These are phyloP conservation scores for Crithidia fasciculata DNA, from an alignment of 208 protist genomes.

Conservation along the genomic window DNA sequence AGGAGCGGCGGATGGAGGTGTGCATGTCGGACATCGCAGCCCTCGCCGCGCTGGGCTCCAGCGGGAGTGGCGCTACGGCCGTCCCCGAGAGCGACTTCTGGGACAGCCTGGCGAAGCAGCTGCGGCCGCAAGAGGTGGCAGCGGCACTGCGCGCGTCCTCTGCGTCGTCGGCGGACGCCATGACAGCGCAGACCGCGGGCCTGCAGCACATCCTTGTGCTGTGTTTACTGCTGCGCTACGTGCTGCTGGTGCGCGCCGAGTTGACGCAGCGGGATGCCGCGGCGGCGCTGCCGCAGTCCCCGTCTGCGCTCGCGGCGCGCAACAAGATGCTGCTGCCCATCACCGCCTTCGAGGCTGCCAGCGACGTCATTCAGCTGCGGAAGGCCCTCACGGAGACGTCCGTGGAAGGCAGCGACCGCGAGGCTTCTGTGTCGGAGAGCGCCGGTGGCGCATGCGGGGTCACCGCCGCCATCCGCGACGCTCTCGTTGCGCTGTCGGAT, in stretches of 20 bases:
- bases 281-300: constrained; percentile 1
- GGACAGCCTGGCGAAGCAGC: constrained; percentile 15
- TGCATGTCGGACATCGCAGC: constrained; percentile 38
- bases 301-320: constrained; percentile 4
- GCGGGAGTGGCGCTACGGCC: constrained; percentile 10
- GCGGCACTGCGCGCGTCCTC: constrained; percentile 9
- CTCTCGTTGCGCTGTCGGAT: constrained; percentile 23
- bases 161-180: not conserved
- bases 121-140: constrained; percentile 25
- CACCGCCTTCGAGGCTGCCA: constrained; percentile 27
- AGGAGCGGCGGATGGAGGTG: constrained; percentile 36
- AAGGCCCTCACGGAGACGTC: constrained; percentile 6
- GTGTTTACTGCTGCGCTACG: constrained; percentile 32
- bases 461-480: constrained; percentile 7
- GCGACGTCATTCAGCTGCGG: constrained; percentile 29
- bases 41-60: constrained; percentile 30
- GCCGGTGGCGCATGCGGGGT: not conserved
- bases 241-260: constrained; percentile 9
- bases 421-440: not conserved
- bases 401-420: too few species aligned
- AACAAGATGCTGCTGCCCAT: constrained; percentile 24
- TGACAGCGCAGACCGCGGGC: constrained; percentile 11
- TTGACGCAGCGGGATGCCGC: not conserved
- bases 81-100: constrained; percentile 29
- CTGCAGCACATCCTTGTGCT: constrained; percentile 30